Percentiles rank a stretch among this genome's conserved stretches.
Evolutionary conservation across 2,329 filamentous ascomycete species (phyloP).

Genomic region (Pseudogymnoascus sp.): DNA sequence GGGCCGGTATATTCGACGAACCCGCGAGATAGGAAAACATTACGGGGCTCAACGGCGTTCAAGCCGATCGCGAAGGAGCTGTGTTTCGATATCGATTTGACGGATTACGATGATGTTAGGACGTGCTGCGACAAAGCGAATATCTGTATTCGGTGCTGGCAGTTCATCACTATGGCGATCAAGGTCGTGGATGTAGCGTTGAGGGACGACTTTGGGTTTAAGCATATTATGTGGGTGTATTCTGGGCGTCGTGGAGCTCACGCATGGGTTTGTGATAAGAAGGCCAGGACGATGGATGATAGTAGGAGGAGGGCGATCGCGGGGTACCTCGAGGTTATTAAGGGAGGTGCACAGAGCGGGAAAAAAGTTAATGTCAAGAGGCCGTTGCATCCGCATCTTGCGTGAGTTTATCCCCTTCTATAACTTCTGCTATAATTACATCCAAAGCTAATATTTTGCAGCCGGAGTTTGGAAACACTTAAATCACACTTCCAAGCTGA

Average conservation of each 20-base stretch:
- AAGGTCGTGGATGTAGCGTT: slow-evolving; percentile 83
- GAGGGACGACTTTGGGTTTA: slow-evolving; percentile 91
- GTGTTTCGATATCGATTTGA: slow-evolving; percentile 99
- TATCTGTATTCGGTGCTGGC: slow-evolving; percentile 92
- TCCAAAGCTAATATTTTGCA: slow-evolving; percentile 24
- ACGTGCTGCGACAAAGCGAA: slow-evolving; percentile 91
- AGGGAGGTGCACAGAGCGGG: slow-evolving; percentile 73
- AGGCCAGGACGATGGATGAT: slow-evolving; percentile 77
- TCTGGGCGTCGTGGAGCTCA: slow-evolving; percentile 93
- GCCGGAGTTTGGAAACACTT: slow-evolving; percentile 77
- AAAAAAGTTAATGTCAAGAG: slow-evolving; percentile 80
- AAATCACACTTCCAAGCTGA: slow-evolving; percentile 77
- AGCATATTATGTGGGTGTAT: slow-evolving; percentile 97
- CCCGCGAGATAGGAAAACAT: slow-evolving; percentile 81
- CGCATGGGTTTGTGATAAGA: slow-evolving; percentile 94
- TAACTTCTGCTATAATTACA: background rate
- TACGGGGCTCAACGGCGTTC: slow-evolving; percentile 74
- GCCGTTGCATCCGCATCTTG: slow-evolving; percentile 82
- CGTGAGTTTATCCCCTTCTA: slow-evolving; percentile 37
- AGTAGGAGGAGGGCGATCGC: slow-evolving; percentile 76
- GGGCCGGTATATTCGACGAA: slow-evolving; percentile 95
- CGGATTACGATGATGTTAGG: slow-evolving; percentile 93
- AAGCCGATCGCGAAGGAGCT: slow-evolving; percentile 85
- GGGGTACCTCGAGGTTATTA: slow-evolving; percentile 83
- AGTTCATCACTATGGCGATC: slow-evolving; percentile 96